Evolutionary conservation across 2,329 filamentous ascomycete species (phyloP), one percentile per base, ranked within the genome.

Genomic region (Pseudocercospora crystallina): DNA sequence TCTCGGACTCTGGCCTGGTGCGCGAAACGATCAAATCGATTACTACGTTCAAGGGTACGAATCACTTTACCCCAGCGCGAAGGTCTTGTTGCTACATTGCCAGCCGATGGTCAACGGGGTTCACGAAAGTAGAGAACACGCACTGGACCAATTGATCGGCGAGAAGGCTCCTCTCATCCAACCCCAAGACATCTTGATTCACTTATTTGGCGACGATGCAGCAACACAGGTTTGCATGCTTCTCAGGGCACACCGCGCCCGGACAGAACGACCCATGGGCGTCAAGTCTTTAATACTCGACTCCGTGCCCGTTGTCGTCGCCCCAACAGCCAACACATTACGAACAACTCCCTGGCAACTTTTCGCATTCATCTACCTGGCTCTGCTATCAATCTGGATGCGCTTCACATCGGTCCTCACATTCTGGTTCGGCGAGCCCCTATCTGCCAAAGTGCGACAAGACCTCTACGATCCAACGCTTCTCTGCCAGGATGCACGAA

Each of bases 1-100:
- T 7, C 55, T 65, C 7, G 58, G 57, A 13, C 55, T 64, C 11
- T 65, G 62, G 63, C 63, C 63, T 20, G 52, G 57, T 33, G 62
- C 63, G 32, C 58, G 53, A 15, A 20, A 41, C 3, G 56, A 61
- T 15, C 63, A 64, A 20, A 57, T 64, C 40, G 46, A 51, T 26
- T 62, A 60, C 49, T 65, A 65, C 48, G 50, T 59, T 8, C 49
- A 54, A 35, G 61, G 62, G 20, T 65, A 65, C 41, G 46, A 47
- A 14, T 46, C 58, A 9, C 57, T 66, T 13, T 66, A 64, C 36
- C 63, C 63, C 1, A 50, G 42, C 11, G 58, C 61, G 29, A 49
- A 51, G 34, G 44, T 66, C 10, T 44, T 61, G 5, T 51, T 63
- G 3, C 56, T 66, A 11, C 54, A 53, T n/a, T 53, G 56, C 20